phyloP scores from a whole-genome alignment of 495 filamentous ascomycete genomes.

The Aspergillus incahuasiensis region DNA sequence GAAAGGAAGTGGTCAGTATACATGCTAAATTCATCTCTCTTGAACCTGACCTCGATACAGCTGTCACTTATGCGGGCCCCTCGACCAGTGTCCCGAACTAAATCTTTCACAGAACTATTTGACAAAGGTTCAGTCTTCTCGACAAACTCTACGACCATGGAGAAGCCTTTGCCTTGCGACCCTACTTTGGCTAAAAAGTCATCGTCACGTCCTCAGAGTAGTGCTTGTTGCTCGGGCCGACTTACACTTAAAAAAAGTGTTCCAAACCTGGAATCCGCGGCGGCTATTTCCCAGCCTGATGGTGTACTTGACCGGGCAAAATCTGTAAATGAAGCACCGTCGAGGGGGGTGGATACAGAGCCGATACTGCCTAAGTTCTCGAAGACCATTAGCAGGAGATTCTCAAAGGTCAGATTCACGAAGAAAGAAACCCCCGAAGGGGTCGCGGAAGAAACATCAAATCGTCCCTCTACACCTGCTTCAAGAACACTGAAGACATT shows the following conservation, averaged over 20 bases:
- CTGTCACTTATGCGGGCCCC: constrained; percentile 20
- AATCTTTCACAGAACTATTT: constrained; percentile 20
- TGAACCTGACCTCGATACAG: constrained; percentile 12
- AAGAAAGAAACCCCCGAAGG: constrained; percentile 23
- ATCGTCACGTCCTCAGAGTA: constrained; percentile 4
- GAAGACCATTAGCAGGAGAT: constrained; percentile 21
- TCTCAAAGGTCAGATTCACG: constrained; percentile 28
- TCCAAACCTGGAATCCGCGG: constrained; percentile 15
- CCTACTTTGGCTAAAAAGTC: constrained; percentile 18
- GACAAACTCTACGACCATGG: constrained; percentile 3
- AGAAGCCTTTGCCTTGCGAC: constrained; percentile 37
- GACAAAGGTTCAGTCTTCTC: constrained; percentile 5
- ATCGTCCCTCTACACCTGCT: constrained; percentile 28
- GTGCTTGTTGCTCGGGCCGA: constrained; percentile 8
- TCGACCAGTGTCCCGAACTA: constrained; percentile 15
- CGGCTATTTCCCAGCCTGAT: not conserved
- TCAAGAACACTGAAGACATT: constrained; percentile 22
- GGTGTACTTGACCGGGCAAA: not conserved
- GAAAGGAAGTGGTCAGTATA: constrained; percentile 48
- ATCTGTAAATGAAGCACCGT: constrained; percentile 8
- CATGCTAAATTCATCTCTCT: not conserved
- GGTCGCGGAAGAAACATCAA: constrained; percentile 7
- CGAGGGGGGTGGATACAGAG: constrained; percentile 9
- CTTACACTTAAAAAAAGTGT: constrained; percentile 20
- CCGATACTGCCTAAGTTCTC: constrained; percentile 21